Conservation (phyloP, 345 rosid genomes). For the Lepidium didymum region DNA sequence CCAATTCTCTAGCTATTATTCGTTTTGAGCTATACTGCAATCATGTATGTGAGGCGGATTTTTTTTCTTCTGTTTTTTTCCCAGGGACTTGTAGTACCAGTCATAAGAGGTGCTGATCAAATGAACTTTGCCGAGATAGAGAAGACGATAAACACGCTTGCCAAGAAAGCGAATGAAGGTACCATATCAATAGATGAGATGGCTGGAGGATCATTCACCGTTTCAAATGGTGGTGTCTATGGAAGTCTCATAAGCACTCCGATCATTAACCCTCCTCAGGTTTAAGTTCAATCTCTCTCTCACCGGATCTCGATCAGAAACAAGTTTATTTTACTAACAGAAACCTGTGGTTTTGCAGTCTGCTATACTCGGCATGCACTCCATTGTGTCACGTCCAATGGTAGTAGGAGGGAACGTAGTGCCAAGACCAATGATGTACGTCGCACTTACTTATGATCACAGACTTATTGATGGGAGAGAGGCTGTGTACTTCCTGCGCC, state of each 20-base stretch:
- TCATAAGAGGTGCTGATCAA: constrained; percentile 54
- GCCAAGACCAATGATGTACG: constrained; percentile 92
- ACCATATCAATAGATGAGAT: constrained; percentile 91
- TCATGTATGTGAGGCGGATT: neutral
- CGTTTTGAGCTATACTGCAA: neutral
- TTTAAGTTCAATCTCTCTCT: constrained; percentile 4
- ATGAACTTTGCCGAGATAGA: constrained; percentile 91
- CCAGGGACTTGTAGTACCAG: constrained; percentile 89
- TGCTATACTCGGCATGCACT: constrained; percentile 87
- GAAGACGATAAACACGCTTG: constrained; percentile 64
- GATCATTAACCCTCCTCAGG: constrained; percentile 98
- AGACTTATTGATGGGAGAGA: constrained; percentile 91
- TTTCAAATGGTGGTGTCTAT: constrained; percentile 45
- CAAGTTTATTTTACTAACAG: neutral
- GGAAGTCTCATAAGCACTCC: constrained; percentile 95
- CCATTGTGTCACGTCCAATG: constrained; percentile 75
- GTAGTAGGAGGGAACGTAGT: constrained; percentile 64
- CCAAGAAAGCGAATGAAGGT: constrained; percentile 82
- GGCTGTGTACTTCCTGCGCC: constrained; percentile 82
- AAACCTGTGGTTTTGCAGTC: constrained; percentile 38
- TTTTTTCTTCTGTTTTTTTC: constrained; percentile 24
- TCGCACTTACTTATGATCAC: constrained; percentile 78
- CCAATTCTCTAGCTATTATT: neutral
- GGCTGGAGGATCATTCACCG: constrained; percentile 93
- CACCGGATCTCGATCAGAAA: neutral